Conservation (phyloP, 2,329 filamentous ascomycete species). For the Aspergillus ibericus region DNA sequence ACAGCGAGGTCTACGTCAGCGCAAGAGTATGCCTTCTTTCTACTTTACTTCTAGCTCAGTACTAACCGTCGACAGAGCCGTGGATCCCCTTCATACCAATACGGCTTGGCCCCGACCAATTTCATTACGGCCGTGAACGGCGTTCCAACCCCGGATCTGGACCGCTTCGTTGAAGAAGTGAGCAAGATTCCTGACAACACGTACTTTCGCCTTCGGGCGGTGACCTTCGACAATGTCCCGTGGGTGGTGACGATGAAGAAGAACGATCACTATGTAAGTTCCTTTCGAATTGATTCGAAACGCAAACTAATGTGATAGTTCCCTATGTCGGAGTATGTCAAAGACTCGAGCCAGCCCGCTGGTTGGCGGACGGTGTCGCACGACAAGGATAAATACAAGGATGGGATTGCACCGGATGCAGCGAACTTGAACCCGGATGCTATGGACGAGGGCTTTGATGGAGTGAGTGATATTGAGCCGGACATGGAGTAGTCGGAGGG, state of each 20-base stretch:
- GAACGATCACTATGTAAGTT: constrained; percentile 83
- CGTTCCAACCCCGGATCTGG: constrained; percentile 76
- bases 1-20: constrained; percentile 94
- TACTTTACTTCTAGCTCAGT: constrained; percentile 6
- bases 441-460: constrained; percentile 46
- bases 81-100: constrained; percentile 82
- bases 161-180: constrained; percentile 76
- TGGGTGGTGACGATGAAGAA: constrained; percentile 99
- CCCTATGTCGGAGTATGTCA: constrained; percentile 65
- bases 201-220: constrained; percentile 95
- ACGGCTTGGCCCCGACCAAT: constrained; percentile 91
- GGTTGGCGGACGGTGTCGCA: constrained; percentile 62
- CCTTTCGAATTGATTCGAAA: background rate
- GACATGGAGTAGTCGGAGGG: constrained; percentile 18
- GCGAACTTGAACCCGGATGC: constrained; percentile 48
- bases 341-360: constrained; percentile 52
- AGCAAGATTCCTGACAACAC: constrained; percentile 92
- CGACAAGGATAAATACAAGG: constrained; percentile 45
- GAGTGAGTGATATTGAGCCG: constrained; percentile 41
- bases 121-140: constrained; percentile 97
- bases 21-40: constrained; percentile 56
- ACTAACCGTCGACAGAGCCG: constrained; percentile 52
- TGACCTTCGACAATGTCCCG: constrained; percentile 96
- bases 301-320: constrained; percentile 45
- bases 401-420: constrained; percentile 38